Percentiles rank a stretch among this genome's conserved stretches.
These are phyloP conservation scores for Saccharomycopsis fibuligera DNA, from an alignment of 805 yeast species.

Conservation along the genomic window DNA sequence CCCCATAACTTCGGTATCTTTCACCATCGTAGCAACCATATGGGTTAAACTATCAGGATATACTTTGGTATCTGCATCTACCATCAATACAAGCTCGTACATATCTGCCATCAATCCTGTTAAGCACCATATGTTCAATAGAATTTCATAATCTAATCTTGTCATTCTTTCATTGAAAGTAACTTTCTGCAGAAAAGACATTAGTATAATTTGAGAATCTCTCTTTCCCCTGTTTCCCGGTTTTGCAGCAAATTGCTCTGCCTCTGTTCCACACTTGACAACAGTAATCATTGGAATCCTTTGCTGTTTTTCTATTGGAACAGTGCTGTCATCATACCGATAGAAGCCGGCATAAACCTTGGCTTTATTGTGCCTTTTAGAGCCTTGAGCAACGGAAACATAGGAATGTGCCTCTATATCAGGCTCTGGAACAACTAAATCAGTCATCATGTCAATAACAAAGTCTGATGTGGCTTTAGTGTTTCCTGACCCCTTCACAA, in stretches of 20 bases:
- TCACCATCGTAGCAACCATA: slow-evolving; percentile 85
- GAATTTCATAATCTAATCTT: slow-evolving; percentile 72
- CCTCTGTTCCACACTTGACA: slow-evolving; percentile 86
- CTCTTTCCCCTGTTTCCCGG: slow-evolving; percentile 97
- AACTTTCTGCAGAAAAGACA: slow-evolving; percentile 83
- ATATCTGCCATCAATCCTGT: slow-evolving; percentile 81
- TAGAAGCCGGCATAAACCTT: slow-evolving; percentile 93
- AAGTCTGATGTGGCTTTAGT: slow-evolving; percentile 85
- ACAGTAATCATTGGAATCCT: slow-evolving; percentile 72
- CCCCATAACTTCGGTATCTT: slow-evolving; percentile 84
- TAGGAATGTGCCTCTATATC: slow-evolving; percentile 79
- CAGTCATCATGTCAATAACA: slow-evolving; percentile 79
- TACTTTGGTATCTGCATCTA: slow-evolving; percentile 89
- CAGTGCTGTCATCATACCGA: slow-evolving; percentile 69
- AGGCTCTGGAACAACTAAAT: slow-evolving; percentile 62
- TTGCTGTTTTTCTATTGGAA: slow-evolving; percentile 77
- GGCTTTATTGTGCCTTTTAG: slow-evolving; percentile 96
- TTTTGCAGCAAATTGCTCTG: slow-evolving; percentile 59
- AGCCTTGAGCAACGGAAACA: slow-evolving; percentile 92
- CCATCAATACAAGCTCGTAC: slow-evolving; percentile 83
- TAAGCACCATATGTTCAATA: slow-evolving; percentile 68
- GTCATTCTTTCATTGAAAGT: slow-evolving; percentile 95
- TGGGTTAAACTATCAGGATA: slow-evolving; percentile 84
- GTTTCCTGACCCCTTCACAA: slow-evolving; percentile 92
- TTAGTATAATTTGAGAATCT: slow-evolving; percentile 84